phyloP scores from a whole-genome alignment of 768 basidiomycete species.

The Porphyrellus cyaneotinctus region DNA sequence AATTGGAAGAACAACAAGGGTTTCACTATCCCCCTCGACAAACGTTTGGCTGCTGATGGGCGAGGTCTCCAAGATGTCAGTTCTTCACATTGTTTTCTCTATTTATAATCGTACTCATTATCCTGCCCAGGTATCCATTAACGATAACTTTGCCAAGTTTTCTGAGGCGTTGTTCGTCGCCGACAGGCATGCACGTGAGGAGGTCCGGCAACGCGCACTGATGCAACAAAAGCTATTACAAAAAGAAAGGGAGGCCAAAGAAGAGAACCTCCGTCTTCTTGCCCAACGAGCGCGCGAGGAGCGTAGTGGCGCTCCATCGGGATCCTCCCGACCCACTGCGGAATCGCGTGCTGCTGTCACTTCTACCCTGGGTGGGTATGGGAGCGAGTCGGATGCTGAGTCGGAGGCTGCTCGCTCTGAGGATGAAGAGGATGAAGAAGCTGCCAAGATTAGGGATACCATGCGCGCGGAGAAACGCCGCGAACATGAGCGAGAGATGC shows the following conservation, averaged over 20 bases:
- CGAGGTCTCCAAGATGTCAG: slow-evolving; percentile 94
- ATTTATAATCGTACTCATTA: not conserved
- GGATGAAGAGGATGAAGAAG: slow-evolving; percentile 75
- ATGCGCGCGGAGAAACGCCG: slow-evolving; percentile 90
- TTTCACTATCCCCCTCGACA: slow-evolving; percentile 97
- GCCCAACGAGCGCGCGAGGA: slow-evolving; percentile 97
- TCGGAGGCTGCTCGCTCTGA: slow-evolving; percentile 48
- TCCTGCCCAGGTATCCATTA: slow-evolving; percentile 81
- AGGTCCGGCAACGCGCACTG: slow-evolving; percentile 90
- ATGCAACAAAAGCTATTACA: slow-evolving; percentile 99
- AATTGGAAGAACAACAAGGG: slow-evolving; percentile 99
- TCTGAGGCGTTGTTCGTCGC: slow-evolving; percentile 95
- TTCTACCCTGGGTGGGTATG: slow-evolving; percentile 79
- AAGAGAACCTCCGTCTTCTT: slow-evolving; percentile 89
- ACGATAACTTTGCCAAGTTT: slow-evolving; percentile 99
- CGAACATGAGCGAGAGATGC: slow-evolving; percentile 94
- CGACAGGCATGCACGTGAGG: slow-evolving; percentile 95
- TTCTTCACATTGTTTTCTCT: slow-evolving; percentile 10
- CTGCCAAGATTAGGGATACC: slow-evolving; percentile 79
- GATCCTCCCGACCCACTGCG: slow-evolving; percentile 58
- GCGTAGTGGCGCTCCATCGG: slow-evolving; percentile 66
- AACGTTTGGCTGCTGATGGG: slow-evolving; percentile 97
- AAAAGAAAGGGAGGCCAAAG: slow-evolving; percentile 94
- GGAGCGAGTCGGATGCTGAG: slow-evolving; percentile 63
- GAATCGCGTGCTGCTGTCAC: slow-evolving; percentile 69